These are phyloP conservation scores for Verticillium albo-atrum DNA, from an alignment of 2,329 filamentous ascomycete genomes.

Conservation along the genomic window DNA sequence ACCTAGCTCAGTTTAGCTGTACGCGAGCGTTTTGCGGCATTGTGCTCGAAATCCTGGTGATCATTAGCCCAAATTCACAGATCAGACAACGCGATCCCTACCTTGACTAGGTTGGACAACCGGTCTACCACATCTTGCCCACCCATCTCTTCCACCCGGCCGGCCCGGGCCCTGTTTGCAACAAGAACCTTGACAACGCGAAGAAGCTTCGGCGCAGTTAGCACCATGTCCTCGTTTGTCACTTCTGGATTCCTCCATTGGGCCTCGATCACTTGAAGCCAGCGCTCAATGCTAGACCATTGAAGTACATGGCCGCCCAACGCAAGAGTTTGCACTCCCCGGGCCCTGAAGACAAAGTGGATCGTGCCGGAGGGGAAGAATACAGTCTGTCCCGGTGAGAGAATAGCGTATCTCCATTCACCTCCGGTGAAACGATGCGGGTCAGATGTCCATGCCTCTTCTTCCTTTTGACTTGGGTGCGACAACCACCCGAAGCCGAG, in stretches of 20 bases:
- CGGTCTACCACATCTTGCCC: not conserved
- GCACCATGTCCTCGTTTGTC: not conserved
- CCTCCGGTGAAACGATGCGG: constrained; percentile 16
- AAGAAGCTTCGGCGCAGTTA: not conserved
- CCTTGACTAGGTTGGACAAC: not conserved
- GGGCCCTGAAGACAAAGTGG: constrained; percentile 26
- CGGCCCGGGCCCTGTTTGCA: not conserved
- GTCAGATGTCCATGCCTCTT: constrained; percentile 16
- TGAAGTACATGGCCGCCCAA: constrained; percentile 27
- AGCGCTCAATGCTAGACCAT: constrained; percentile 22
- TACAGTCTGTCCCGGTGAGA: constrained; percentile 26
- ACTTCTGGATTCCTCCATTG: not conserved
- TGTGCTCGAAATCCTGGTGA: not conserved
- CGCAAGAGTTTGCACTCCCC: constrained; percentile 22
- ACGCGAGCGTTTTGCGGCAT: not conserved
- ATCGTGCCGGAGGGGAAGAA: constrained; percentile 28
- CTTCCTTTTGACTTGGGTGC: constrained; percentile 17
- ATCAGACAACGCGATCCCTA: not conserved
- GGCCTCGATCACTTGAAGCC: constrained; percentile 15
- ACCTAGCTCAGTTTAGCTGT: not conserved
- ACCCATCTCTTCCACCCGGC: not conserved
- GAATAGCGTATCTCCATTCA: constrained; percentile 24
- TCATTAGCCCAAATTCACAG: not conserved
- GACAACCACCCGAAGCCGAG: constrained; percentile 26
- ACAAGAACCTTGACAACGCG: not conserved